A percentile compares a stretch with the other conserved stretches of the same genome.
phyloP scores from a whole-genome alignment of 202 grass and related monocot species.

The Carex arenaria region DNA sequence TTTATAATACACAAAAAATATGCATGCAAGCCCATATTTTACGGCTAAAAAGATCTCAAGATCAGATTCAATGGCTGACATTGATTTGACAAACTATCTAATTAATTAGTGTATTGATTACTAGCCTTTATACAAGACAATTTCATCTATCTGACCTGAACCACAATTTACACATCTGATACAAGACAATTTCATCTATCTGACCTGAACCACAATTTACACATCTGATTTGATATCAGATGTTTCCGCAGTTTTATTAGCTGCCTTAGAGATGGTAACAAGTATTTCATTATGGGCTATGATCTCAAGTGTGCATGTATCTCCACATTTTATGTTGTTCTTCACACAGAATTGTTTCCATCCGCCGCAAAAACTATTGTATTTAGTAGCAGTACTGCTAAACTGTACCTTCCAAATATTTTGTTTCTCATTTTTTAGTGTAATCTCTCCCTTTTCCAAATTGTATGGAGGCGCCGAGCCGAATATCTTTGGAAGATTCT shows the following conservation, averaged over 20 bases:
- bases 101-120: too few species aligned
- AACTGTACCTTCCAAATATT: constrained; percentile 23
- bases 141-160: neutral
- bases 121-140: neutral
- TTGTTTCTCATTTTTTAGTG: too few species aligned
- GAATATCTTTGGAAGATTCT: neutral
- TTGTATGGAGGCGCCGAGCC: too few species aligned
- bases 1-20: neutral
- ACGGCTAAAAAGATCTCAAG: too few species aligned
- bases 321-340: constrained; percentile 28
- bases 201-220: too few species aligned
- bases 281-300: neutral
- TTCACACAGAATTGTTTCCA: constrained; percentile 27
- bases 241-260: neutral
- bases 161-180: neutral
- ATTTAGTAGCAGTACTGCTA: rapidly evolving
- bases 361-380: neutral
- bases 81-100: too few species aligned
- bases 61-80: too few species aligned
- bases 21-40: neutral
- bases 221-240: neutral
- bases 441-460: too few species aligned
- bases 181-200: neutral
- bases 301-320: constrained; percentile 33
- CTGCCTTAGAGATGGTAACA: neutral